Conservation (phyloP, 2,329 filamentous ascomycete species). For the Penicillium sp. region DNA sequence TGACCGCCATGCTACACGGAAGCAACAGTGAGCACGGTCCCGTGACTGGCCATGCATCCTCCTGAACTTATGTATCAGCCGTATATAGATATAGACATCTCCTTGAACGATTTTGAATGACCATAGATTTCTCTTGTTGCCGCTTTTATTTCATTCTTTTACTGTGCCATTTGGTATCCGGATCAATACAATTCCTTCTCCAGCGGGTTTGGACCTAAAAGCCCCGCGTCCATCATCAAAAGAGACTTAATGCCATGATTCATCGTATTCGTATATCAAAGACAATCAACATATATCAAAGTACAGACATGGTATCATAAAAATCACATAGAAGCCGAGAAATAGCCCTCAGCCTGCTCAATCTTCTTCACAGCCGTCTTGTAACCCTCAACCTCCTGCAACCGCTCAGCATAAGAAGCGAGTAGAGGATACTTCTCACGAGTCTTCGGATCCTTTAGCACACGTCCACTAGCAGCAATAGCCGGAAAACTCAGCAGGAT, state of each 20-base stretch:
- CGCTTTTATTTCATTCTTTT: too few relatives aligned
- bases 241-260: background rate
- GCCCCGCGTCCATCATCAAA: too few relatives aligned
- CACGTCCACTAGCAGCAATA: slow-evolving; percentile 36
- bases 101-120: background rate
- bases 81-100: background rate
- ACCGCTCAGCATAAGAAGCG: slow-evolving; percentile 34
- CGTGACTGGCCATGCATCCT: background rate
- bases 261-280: background rate
- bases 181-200: too few relatives aligned
- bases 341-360: slow-evolving; percentile 40
- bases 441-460: slow-evolving; percentile 35
- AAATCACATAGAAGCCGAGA: slow-evolving; percentile 30
- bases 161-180: too few relatives aligned
- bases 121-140: background rate
- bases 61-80: background rate
- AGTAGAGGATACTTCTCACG: slow-evolving; percentile 40
- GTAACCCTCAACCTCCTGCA: slow-evolving; percentile 41
- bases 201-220: too few relatives aligned
- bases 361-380: slow-evolving; percentile 43
- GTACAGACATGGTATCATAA: background rate
- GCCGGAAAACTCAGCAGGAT: slow-evolving; percentile 51
- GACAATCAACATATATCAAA: background rate
- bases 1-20: background rate
- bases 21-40: background rate